phyloP scores from a whole-genome alignment of 495 filamentous ascomycete genomes.

The Neurospora sp. region DNA sequence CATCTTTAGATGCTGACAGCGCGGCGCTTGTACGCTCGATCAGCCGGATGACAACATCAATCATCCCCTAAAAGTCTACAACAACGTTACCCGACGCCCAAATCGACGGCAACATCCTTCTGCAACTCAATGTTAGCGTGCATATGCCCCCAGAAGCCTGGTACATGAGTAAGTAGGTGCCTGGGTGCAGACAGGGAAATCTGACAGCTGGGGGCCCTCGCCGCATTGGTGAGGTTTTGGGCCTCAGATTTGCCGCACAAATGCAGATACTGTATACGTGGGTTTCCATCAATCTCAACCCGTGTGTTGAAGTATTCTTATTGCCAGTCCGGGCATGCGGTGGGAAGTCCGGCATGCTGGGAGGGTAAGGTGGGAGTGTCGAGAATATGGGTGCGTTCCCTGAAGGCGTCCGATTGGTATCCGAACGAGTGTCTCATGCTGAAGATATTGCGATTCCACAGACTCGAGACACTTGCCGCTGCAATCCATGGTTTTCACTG shows the following conservation, averaged over 20 bases:
- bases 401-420: neutral
- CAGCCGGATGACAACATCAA: neutral
- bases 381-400: neutral
- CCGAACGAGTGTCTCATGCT: neutral
- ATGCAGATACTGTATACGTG: neutral
- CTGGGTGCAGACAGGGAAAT: neutral
- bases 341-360: neutral
- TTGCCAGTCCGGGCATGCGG: neutral
- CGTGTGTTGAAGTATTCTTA: neutral
- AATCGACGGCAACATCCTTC: neutral
- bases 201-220: neutral
- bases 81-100: neutral
- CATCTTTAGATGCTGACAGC: neutral
- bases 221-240: neutral
- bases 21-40: neutral
- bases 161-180: neutral
- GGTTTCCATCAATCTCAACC: neutral
- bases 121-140: neutral
- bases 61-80: neutral
- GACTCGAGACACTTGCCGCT: neutral
- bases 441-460: neutral
- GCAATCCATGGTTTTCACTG: neutral
- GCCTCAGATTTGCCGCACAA: neutral
- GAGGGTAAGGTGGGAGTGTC: neutral
- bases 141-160: neutral